phyloP scores from a whole-genome alignment of 2,329 filamentous ascomycete genomes.

The Aspergillus latus region DNA sequence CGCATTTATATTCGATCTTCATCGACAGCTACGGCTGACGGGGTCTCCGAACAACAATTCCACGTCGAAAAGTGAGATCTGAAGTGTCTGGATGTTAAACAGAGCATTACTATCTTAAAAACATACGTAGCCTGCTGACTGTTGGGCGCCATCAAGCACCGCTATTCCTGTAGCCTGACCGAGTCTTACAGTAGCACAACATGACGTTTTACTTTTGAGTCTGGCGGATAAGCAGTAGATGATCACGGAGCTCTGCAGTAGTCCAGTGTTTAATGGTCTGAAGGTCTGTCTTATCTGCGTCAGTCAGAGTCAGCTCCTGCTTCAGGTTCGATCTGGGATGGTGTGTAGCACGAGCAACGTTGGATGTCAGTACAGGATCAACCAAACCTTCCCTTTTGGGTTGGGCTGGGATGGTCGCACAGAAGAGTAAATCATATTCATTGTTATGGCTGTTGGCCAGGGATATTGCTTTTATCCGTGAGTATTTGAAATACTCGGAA shows the following conservation, averaged over 20 bases:
- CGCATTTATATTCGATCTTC: too few species aligned
- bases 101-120: too few species aligned
- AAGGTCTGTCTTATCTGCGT: background rate
- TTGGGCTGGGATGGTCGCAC: background rate
- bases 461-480: background rate
- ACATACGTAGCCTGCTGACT: too few species aligned
- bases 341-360: background rate
- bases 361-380: background rate
- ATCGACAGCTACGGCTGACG: too few species aligned
- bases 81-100: too few species aligned
- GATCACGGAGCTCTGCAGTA: background rate
- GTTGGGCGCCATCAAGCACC: too few species aligned
- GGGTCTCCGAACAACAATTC: too few species aligned
- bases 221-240: background rate
- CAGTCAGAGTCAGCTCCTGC: background rate
- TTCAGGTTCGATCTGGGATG: background rate
- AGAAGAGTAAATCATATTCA: too few species aligned
- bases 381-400: background rate
- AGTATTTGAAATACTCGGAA: background rate
- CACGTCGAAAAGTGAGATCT: too few species aligned
- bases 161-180: background rate
- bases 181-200: background rate
- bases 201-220: background rate
- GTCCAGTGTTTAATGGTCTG: background rate
- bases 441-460: background rate